Evolutionary conservation across 495 filamentous ascomycete genomes (phyloP), one percentile per base, ranked within the genome.

Genomic region (Neurospora africana): DNA sequence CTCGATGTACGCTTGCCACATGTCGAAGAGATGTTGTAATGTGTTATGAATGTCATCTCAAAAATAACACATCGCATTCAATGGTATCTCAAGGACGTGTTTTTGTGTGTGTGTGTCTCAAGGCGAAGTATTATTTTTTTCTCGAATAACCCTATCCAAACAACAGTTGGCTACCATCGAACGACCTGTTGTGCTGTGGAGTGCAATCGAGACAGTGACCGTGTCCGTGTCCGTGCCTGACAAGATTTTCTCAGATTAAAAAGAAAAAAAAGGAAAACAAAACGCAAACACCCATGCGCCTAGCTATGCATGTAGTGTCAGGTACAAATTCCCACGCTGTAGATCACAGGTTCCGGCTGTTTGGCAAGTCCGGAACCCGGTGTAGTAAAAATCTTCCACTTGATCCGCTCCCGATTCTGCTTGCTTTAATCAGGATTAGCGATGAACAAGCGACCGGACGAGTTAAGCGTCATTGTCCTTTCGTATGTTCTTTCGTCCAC

Each of bases 401-500:
- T 65, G 15, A 65, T 35, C 27, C 27, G 53, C 53, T 33, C 53
- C 27, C 6, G 53, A 33, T 33, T 33, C 23, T 33, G 53, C 53
- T 38, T 68, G 43, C 69, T 75, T 85, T 87, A 84, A 80, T 99
- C 95, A 30, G 95, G 95, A 80, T 99, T 99, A 23, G 96, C 96
- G 77, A 99, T 94, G 75, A 93, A 98, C 71, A 99, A 82, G 70
- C 94, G 88, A 23, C 90, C 92, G 4, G 86, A 78, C 15, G 53
- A 33, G 23, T 90, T 92, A 53, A 91, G 89, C 39, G 92, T 93
- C 89, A 97, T 93, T 30, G 92, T 92, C 77, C 92, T 87, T 81
- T 98, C 95, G 79, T 99, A 95, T 30, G 92, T 92, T 77, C 92
- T 87, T 80, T 98, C 95, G 79, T 99, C 96, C 69, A 99, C 93